A percentile compares a stretch with the other conserved stretches of the same genome.
These are phyloP conservation scores for Laburnicola sp. DNA, from an alignment of 2,329 filamentous ascomycete species.

Conservation along the genomic window DNA sequence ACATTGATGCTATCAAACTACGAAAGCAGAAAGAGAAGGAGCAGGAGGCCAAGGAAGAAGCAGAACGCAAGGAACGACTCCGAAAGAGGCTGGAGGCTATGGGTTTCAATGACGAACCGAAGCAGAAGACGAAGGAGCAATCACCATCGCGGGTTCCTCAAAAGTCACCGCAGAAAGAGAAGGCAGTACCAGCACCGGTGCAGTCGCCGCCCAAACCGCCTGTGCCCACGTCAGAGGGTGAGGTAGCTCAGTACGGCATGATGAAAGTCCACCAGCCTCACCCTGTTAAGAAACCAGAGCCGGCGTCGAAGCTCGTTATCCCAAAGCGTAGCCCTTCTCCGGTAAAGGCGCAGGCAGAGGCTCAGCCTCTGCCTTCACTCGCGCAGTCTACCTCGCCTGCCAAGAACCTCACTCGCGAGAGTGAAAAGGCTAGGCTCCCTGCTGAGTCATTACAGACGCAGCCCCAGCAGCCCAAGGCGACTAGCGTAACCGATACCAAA, in stretches of 20 bases:
- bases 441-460: constrained; percentile 16
- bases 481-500: constrained; percentile 18
- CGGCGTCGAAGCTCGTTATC: constrained; percentile 18
- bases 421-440: constrained; percentile 25
- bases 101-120: constrained; percentile 56
- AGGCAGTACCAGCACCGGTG: constrained; percentile 39
- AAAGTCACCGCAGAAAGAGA: constrained; percentile 51
- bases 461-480: constrained; percentile 12
- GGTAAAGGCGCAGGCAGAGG: constrained; percentile 25
- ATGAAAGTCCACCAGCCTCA: constrained; percentile 64
- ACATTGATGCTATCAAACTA: constrained; percentile 67
- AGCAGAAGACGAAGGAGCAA: constrained; percentile 43
- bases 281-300: constrained; percentile 47
- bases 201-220: constrained; percentile 61
- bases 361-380: constrained; percentile 21
- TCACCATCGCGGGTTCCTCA: constrained; percentile 39
- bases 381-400: constrained; percentile 23
- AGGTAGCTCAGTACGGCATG: constrained; percentile 63
- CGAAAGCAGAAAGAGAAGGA: constrained; percentile 60
- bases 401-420: constrained; percentile 27
- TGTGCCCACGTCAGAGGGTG: constrained; percentile 59
- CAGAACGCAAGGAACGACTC: constrained; percentile 70
- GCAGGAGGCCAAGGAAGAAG: constrained; percentile 72
- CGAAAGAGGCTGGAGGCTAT: constrained; percentile 72
- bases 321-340: constrained; percentile 25